Base-by-base conservation (phyloP, 176 grass and related monocot species). In the Musa troglodytarum region DNA sequence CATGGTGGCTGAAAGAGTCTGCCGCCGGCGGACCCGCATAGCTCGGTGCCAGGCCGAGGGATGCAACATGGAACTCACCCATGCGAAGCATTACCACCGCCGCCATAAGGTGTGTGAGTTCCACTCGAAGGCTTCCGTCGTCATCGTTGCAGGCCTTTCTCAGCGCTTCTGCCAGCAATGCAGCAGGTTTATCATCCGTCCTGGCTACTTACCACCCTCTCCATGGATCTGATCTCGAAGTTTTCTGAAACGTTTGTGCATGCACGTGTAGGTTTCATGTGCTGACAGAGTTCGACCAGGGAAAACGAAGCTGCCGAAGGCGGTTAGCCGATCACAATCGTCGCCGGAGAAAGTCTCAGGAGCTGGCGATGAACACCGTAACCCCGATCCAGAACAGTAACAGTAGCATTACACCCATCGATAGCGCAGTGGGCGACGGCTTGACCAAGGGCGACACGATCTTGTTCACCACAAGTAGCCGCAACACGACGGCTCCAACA, bases 161-260 rank as follows among this genome's bases (percentile, higher is more conserved):
- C 74, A 76, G n/a, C 74, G 74, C 55, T 76, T 76, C 56, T 76
- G 74, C 43, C 74, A 76, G 29, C 74, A 76, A 49, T 76, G 74
- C 58, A 76, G 74, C 74, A 63, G 74, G 74, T 76, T 8, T 17
- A 49, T 43, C 8, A 15, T 62, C 57, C 20, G 6, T 62, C 57
- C 13, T 43, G 34, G 34, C 34, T 43, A 43, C 34, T 43, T 5
- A 43, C 34, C 34, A 43, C 34, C 34, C n/a, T 8, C 49, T 15
- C 8, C 66, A 17, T 17, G 8, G 15, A 15, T 34, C 14, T 16
- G 13, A 15, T 43, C 14, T 26, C 26, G 15, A 29, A 10, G 23
- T 43, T 69, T 15, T 43, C 12, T 50, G 13, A 43, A 43, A 17
- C 28, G 9, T 43, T 13, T 68, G 26, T 28, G 9, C 67, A 20